Evolutionary conservation across 495 filamentous ascomycete species (phyloP).

Genomic region (Beverwykella pulmonaria): DNA sequence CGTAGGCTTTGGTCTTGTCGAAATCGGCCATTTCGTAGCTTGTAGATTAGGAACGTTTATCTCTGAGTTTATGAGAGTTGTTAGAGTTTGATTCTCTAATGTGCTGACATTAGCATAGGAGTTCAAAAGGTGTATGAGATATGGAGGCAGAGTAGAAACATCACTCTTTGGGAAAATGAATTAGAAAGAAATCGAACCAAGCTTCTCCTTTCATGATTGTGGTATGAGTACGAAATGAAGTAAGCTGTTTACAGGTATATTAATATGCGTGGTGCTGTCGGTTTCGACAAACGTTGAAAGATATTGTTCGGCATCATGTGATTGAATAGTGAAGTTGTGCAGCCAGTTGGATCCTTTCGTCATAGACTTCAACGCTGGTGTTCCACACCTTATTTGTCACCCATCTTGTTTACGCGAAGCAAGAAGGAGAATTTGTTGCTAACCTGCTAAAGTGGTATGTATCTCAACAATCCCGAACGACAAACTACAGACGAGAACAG

Average conservation of each 20-base stretch:
- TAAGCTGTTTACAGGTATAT: neutral
- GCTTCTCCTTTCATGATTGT: neutral
- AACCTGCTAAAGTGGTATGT: neutral
- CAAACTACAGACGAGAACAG: too few relatives aligned
- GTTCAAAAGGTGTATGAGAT: neutral
- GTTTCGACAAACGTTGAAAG: too few relatives aligned
- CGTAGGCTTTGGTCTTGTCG: conserved; percentile 49
- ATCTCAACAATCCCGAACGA: too few relatives aligned
- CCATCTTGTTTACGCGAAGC: neutral
- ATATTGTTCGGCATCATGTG: too few relatives aligned
- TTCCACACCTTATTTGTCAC: neutral
- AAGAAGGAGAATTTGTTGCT: neutral
- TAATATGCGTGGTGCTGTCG: neutral
- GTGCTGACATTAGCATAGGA: neutral
- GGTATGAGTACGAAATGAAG: neutral
- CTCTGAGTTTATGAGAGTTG: too few relatives aligned
- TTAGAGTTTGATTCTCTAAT: too few relatives aligned
- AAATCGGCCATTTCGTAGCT: conserved; percentile 20
- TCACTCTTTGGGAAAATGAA: neutral
- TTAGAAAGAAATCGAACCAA: neutral
- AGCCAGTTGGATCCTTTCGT: neutral
- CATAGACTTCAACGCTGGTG: neutral
- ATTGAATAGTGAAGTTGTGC: neutral
- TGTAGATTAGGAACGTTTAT: too few relatives aligned
- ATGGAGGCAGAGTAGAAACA: neutral